phyloP scores from a whole-genome alignment of 1,139 yeast species.

The Candida albicans region DNA sequence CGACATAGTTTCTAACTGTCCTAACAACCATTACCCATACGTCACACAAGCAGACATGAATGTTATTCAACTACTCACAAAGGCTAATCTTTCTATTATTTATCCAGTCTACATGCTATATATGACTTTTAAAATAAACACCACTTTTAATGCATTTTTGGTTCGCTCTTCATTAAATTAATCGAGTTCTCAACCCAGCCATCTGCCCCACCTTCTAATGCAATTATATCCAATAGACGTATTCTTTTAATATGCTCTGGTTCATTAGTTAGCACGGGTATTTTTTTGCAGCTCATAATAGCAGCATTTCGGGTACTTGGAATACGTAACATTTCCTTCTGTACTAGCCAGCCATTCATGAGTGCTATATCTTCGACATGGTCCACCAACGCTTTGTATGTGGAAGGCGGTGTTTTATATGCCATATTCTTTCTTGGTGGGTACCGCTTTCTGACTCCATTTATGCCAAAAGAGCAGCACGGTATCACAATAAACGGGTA shows the following conservation, averaged over 20 bases:
- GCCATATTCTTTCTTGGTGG: conserved; percentile 33
- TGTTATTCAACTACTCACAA: too few relatives aligned
- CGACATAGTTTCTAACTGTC: too few relatives aligned
- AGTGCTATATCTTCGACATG: conserved; percentile 73
- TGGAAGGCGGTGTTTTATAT: conserved; percentile 36
- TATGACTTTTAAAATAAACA: too few relatives aligned
- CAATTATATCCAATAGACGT: conserved; percentile 57
- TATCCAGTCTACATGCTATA: too few relatives aligned
- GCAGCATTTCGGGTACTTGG: conserved; percentile 97
- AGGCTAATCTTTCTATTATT: not conserved
- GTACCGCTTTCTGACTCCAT: conserved; percentile 73
- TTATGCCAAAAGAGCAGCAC: conserved; percentile 86
- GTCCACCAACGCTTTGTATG: conserved; percentile 82
- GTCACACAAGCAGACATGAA: too few relatives aligned
- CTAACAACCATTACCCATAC: too few relatives aligned
- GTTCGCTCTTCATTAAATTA: conserved; percentile 57
- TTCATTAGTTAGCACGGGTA: conserved; percentile 20
- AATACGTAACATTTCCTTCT: conserved; percentile 84
- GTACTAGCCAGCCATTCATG: conserved; percentile 78
- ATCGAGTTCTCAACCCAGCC: conserved; percentile 85
- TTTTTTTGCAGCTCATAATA: conserved; percentile 59
- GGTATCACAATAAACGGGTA: conserved; percentile 91
- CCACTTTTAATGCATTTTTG: conserved; percentile 39
- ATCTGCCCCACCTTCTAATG: conserved; percentile 83
- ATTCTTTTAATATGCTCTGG: conserved; percentile 27